A percentile compares a stretch with the other conserved stretches of the same genome.
phyloP scores from a whole-genome alignment of 306 rosid species.

The Cucumis melo region DNA sequence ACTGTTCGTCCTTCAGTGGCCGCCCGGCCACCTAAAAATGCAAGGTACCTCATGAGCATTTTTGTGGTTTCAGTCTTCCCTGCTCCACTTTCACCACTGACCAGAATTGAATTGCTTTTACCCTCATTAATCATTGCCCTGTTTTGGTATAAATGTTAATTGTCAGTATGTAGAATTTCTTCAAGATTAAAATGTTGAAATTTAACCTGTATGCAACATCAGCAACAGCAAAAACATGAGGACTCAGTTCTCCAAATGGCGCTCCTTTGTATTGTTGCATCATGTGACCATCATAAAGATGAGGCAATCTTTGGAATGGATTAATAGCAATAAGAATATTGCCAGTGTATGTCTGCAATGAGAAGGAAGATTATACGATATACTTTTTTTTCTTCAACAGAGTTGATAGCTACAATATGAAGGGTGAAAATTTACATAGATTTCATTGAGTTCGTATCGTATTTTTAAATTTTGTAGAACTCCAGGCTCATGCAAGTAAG shows the following conservation, averaged over 20 bases:
- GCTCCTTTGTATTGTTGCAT: conserved; percentile 99
- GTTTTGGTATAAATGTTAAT: conserved; percentile 16
- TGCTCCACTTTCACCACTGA: conserved; percentile 99
- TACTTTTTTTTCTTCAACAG: not conserved
- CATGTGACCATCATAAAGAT: conserved; percentile 81
- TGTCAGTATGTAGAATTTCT: conserved; percentile 4
- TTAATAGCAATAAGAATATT: conserved; percentile 94
- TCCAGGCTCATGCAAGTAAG: conserved; percentile 98
- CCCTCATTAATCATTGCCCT: conserved; percentile 91
- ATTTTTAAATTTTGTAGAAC: conserved; percentile 75
- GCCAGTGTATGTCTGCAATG: conserved; percentile 82
- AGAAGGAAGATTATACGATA: not conserved
- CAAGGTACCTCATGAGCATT: conserved; percentile 97
- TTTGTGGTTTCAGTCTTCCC: conserved; percentile 99
- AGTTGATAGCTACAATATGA: not conserved
- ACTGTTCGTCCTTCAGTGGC: conserved; percentile 97
- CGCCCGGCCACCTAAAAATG: conserved; percentile 86
- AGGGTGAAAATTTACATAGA: conserved; percentile 43
- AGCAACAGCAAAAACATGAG: conserved; percentile 98
- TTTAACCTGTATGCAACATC: conserved; percentile 91
- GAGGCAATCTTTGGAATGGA: conserved; percentile 97
- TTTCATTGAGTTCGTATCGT: conserved; percentile 94
- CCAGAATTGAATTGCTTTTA: conserved; percentile 93
- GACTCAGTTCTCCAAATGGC: conserved; percentile 88
- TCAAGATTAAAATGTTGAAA: conserved; percentile 2